Base-by-base conservation (phyloP, 805 yeast genomes). In the Nakazawaea populi region DNA sequence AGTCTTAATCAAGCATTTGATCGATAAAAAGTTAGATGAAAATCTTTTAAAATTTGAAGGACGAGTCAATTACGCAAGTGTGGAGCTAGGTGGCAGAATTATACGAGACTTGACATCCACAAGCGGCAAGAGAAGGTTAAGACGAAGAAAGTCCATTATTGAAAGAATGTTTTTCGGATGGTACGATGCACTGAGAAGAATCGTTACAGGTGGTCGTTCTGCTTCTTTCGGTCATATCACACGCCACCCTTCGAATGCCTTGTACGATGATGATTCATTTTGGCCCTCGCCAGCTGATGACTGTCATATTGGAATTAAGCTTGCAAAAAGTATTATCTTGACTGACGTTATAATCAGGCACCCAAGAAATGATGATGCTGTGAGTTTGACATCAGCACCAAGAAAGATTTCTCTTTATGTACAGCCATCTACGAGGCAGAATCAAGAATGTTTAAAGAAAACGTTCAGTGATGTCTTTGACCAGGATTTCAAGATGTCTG, bases 331-430 rank as follows among this genome's bases (percentile, higher is more conserved):
- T 12, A 46, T 52, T 28, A 14, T 49, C 14, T n/a, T 46, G 8
- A 24, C 42, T 10, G 53, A 49, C 11, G 27, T 46, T 4, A 28
- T 46, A 27, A 14, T 46, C 32, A 38, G 37, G 24, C 49, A 51
- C 42, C 53, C 53, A n/a, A 37, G 53, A 34, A 51, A 30, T 34
- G 53, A 51, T 32, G 46, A 46, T n/a, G 39, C 53, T 14, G 35
- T 51, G 31, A 18, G 42, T 4, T 37, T 47, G 31, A 39, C 51
- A 31, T 42, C 53, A 7, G 48, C 53, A 4, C 50, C 52, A 12
- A 48, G 37, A 24, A 44, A 48, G 28, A 42, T 42, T 7, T 52
- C 54, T 12, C 24, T 52, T n/a, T 52, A 48, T 29, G 49, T 46
- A 18, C 43, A 47, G 34, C 46, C 53, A 38, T 3, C 42, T 12